Evolutionary conservation across 805 yeast species (phyloP).

Genomic region (Sugiyamaella qingdaonensis): DNA sequence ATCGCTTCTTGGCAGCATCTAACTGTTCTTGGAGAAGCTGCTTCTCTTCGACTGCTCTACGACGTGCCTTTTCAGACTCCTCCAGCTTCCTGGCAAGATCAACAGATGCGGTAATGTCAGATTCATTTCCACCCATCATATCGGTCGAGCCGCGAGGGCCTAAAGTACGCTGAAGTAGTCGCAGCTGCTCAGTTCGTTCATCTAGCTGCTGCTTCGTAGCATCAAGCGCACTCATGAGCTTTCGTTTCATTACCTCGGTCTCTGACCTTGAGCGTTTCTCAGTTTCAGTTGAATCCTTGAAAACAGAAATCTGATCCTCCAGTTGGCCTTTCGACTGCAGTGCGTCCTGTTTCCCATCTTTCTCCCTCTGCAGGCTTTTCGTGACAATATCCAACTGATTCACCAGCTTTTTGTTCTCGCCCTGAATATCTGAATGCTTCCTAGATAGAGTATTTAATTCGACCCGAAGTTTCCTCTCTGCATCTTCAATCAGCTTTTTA

Average conservation of each 20-base stretch:
- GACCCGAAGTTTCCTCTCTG: constrained; percentile 22
- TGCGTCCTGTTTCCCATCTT: constrained; percentile 21
- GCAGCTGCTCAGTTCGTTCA: constrained; percentile 20
- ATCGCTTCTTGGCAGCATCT: constrained; percentile 24
- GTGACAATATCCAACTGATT: constrained; percentile 32
- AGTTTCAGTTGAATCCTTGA: constrained; percentile 19
- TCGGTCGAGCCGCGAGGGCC: constrained; percentile 12
- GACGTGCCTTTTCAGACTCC: constrained; percentile 29
- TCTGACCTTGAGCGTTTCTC: constrained; percentile 25
- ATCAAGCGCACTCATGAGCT: constrained; percentile 20
- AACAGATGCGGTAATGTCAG: constrained; percentile 38
- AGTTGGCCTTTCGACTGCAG: constrained; percentile 20
- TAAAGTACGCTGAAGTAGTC: constrained; percentile 20
- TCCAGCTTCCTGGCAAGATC: constrained; percentile 28
- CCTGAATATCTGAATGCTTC: constrained; percentile 14
- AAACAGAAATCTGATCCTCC: constrained; percentile 18
- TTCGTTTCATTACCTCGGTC: constrained; percentile 22
- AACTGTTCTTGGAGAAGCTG: constrained; percentile 25
- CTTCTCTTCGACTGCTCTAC: constrained; percentile 22
- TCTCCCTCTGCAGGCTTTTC: constrained; percentile 23
- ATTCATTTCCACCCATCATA: constrained; percentile 1
- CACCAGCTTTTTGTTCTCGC: constrained; percentile 19
- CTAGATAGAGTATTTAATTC: constrained; percentile 23
- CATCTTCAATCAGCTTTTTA: constrained; percentile 41
- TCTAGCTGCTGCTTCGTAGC: constrained; percentile 18